Base-by-base conservation (phyloP, 108 stramenopile species). In the Fistulifera pelliculosa region DNA sequence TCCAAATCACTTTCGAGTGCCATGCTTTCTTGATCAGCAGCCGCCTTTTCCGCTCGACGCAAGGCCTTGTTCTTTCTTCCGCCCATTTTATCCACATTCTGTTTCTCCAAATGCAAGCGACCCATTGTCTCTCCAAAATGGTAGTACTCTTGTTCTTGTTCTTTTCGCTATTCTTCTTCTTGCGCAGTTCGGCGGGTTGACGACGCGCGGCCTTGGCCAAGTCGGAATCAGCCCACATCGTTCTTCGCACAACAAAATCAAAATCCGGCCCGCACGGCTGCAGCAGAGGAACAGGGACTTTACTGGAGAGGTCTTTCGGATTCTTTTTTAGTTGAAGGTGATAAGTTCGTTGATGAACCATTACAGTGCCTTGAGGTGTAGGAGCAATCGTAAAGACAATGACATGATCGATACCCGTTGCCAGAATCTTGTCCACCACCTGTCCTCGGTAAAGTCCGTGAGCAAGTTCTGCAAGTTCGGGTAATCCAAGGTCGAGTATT, bases 391-490 rank as follows among this genome's bases (percentile, higher is more conserved):
- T 87, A 64, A 94, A 93, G n/a, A 87, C 80, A 54, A 96, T 94
- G 14, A 96, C 59, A 60, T 96, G 96, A 64, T 98, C 99, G 7
- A 98, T 39, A 2, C 96, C 96, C 42, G 71, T 74, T 54, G 95
- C 66, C 19, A 85, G 69, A 23, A 99, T 48, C 41, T 90, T 87
- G 35, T 94, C 74, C 27, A 94, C 89, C 49, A 94, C 83, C 62
- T 94, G 83, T 1, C 96, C 99, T 19, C 96, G 79, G 71, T 98
- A 97, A 98, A 89, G 56, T 99, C 99, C 42, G 86, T 71, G 10
- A 96, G 68, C 2, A 99, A 54, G 54, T 96, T 98, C 52, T 94
- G 94, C 26, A 98, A 60, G 54, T 76, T 69, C 23, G 21, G 22
- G 13, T 41, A 10, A 27, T 56, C 68, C 11, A 23, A 27, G 1